phyloP scores from a whole-genome alignment of 768 basidiomycete genomes.

The Macrolepiota dolichaula region DNA sequence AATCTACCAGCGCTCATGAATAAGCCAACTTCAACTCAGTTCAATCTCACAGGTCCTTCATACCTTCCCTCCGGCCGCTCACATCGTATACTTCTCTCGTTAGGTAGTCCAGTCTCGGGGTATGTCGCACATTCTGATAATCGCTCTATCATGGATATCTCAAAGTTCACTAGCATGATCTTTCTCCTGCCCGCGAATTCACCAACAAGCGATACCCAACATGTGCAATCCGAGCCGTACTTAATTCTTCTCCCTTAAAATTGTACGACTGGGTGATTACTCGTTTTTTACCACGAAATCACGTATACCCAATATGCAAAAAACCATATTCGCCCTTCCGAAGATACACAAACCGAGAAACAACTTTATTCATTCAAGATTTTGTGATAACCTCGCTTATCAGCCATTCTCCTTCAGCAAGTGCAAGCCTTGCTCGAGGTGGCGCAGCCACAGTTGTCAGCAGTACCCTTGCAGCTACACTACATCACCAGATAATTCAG shows the following conservation, averaged over 20 bases:
- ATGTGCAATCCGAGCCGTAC: background rate
- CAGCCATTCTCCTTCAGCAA: background rate
- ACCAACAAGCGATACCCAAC: background rate
- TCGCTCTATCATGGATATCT: background rate
- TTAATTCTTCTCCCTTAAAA: background rate
- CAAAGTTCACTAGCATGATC: background rate
- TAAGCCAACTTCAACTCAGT: no score
- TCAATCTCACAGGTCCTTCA: conserved; percentile 32
- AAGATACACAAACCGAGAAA: background rate
- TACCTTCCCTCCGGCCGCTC: conserved; percentile 38
- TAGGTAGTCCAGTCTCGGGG: conserved; percentile 33
- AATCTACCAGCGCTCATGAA: no score
- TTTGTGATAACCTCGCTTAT: background rate
- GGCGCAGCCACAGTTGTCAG: conserved; percentile 1
- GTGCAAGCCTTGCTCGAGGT: background rate
- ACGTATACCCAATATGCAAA: background rate
- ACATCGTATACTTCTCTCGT: conserved; percentile 33
- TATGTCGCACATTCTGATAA: conserved; percentile 13
- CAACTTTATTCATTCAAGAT: background rate
- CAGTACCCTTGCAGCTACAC: background rate
- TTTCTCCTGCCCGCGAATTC: background rate
- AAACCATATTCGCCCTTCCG: background rate
- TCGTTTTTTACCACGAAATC: background rate
- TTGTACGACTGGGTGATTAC: no score
- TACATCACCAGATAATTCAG: background rate